Conservation (phyloP, 2,329 filamentous ascomycete species). For the Colletotrichum tofieldiae region DNA sequence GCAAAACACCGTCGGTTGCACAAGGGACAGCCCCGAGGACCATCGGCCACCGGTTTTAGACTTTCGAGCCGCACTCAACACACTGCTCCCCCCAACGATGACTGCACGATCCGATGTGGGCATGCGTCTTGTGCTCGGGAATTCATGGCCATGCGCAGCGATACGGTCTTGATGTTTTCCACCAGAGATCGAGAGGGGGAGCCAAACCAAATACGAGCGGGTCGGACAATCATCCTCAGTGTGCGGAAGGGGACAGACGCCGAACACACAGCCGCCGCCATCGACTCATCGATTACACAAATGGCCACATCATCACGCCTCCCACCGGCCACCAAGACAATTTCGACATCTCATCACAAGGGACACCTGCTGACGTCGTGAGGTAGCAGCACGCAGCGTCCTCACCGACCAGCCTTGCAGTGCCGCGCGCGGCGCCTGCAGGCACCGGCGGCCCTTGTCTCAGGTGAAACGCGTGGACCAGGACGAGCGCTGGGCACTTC, state of each 20-base stretch:
- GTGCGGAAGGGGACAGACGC: background rate
- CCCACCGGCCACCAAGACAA: too few species aligned
- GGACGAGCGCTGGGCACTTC: constrained; percentile 27
- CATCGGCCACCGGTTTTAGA: constrained; percentile 34
- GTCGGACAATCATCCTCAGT: background rate
- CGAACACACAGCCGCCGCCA: background rate
- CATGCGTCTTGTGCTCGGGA: background rate
- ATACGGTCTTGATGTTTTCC: background rate
- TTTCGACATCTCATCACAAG: background rate
- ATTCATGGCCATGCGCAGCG: constrained; percentile 4
- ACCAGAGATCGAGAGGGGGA: background rate
- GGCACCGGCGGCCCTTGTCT: constrained; percentile 35
- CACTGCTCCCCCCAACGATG: background rate
- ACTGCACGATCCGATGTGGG: constrained; percentile 1
- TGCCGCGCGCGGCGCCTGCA: constrained; percentile 36
- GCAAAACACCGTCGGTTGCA: constrained; percentile 1
- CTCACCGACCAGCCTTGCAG: constrained; percentile 7
- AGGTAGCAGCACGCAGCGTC: background rate
- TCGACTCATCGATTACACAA: background rate
- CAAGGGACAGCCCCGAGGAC: background rate
- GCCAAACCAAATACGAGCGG: background rate
- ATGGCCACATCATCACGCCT: constrained; percentile 26
- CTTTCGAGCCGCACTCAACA: constrained; percentile 22
- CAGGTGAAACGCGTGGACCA: constrained; percentile 38
- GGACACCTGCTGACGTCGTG: background rate